These are phyloP conservation scores for Ophiostoma australiae DNA, from an alignment of 2,329 filamentous ascomycete genomes.

Conservation along the genomic window DNA sequence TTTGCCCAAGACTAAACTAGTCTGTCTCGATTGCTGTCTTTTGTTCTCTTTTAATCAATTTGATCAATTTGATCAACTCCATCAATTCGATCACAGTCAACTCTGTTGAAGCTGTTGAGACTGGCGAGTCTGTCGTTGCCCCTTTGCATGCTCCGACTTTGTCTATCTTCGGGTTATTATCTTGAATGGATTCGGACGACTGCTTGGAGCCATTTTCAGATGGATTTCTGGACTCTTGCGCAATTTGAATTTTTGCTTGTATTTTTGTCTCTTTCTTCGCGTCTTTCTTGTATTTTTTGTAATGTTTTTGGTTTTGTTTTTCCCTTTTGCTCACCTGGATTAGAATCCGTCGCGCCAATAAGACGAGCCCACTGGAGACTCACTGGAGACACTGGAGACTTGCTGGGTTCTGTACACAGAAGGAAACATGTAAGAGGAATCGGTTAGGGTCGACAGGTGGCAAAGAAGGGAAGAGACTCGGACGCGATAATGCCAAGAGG, in stretches of 20 bases:
- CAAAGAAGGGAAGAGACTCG: not conserved
- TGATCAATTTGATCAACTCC: not conserved
- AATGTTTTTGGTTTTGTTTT: not conserved
- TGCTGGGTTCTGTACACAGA: not conserved
- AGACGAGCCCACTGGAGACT: not conserved
- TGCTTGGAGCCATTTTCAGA: not conserved
- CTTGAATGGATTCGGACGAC: not conserved
- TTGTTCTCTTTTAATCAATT: not conserved
- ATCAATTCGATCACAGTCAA: not conserved
- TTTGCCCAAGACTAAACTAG: not conserved
- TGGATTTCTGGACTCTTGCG: not conserved
- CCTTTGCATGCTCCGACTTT: not conserved
- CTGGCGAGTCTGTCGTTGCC: not conserved
- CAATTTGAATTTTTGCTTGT: not conserved
- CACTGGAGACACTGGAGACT: not conserved
- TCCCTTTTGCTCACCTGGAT: not conserved
- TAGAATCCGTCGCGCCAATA: constrained; percentile 13
- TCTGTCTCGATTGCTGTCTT: not conserved
- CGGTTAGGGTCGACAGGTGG: not conserved
- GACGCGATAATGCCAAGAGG: constrained; percentile 6
- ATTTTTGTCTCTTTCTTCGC: not conserved
- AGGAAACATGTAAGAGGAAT: constrained; percentile 10
- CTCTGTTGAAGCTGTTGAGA: not conserved
- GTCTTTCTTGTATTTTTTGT: not conserved
- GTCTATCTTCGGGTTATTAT: not conserved